Percentiles rank a stretch among this genome's conserved stretches.
phyloP scores from a whole-genome alignment of 1,139 yeast genomes.

The Diutina ranongensis region DNA sequence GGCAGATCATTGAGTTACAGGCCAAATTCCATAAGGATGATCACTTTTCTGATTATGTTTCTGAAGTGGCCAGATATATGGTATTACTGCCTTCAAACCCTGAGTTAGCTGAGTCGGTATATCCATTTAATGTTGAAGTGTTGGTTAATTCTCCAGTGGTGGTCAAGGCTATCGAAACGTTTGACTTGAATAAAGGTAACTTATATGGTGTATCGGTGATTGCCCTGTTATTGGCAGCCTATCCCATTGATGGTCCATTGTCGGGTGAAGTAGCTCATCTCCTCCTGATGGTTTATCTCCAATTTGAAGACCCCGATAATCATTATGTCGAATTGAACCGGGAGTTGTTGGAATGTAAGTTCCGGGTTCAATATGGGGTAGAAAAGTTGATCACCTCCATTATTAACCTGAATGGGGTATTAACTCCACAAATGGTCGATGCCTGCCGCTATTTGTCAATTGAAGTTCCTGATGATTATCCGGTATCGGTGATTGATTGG shows the following conservation, averaged over 20 bases:
- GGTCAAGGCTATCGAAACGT: conserved; percentile 16
- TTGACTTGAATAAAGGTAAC: conserved; percentile 23
- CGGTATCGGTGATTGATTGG: conserved; percentile 6
- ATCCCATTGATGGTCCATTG: conserved; percentile 8
- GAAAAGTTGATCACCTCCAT: conserved; percentile 14
- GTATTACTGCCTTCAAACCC: background rate
- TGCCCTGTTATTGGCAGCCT: conserved; percentile 16
- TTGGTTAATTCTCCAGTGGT: conserved; percentile 23
- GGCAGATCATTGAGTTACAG: conserved; percentile 27
- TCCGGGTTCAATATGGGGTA: background rate
- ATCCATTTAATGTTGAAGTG: conserved; percentile 15
- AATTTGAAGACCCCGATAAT: conserved; percentile 41
- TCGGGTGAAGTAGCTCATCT: conserved; percentile 12
- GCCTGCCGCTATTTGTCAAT: conserved; percentile 11
- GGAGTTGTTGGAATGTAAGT: conserved; percentile 21
- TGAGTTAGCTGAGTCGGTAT: conserved; percentile 11
- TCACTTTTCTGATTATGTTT: background rate
- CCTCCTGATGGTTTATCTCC: conserved; percentile 24
- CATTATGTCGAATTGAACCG: conserved; percentile 30
- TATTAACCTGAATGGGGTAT: conserved; percentile 2
- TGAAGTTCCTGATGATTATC: conserved; percentile 7
- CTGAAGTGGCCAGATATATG: conserved; percentile 3
- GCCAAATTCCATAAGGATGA: conserved; percentile 15
- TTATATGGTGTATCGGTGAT: conserved; percentile 23
- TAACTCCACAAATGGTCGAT: conserved; percentile 16